These are phyloP conservation scores for Aureobasidium sp. DNA, from an alignment of 2,329 filamentous ascomycete genomes.

Conservation along the genomic window DNA sequence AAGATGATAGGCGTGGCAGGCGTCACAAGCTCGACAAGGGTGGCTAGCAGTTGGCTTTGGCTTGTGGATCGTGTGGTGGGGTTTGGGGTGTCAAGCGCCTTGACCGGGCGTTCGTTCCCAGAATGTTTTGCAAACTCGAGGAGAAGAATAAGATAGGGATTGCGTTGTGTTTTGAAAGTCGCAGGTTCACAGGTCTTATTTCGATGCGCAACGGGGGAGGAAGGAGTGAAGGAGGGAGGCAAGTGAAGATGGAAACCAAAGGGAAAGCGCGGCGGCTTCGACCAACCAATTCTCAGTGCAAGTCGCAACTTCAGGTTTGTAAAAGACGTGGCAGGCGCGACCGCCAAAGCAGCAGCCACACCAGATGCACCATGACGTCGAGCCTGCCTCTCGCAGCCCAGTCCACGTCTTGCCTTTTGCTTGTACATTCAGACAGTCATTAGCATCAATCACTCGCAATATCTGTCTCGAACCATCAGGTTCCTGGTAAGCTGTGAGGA, in stretches of 20 bases:
- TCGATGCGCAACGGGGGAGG: background rate
- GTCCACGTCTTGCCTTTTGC: background rate
- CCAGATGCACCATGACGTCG: background rate
- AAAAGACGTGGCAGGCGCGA: slow-evolving; percentile 3
- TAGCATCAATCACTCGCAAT: background rate
- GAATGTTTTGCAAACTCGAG: background rate
- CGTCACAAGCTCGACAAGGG: slow-evolving; percentile 3
- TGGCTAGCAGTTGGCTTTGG: background rate
- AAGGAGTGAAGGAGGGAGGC: background rate
- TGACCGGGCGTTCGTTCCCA: background rate
- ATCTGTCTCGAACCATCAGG: background rate
- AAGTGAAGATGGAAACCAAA: background rate
- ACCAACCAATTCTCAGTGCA: background rate
- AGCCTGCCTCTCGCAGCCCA: background rate
- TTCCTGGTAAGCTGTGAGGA: background rate
- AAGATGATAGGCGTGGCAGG: background rate
- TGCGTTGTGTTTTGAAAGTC: background rate
- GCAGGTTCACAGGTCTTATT: background rate
- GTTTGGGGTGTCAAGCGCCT: background rate
- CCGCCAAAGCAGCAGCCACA: background rate
- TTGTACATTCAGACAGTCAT: background rate
- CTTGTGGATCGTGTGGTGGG: slow-evolving; percentile 5
- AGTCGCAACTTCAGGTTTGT: slow-evolving; percentile 3
- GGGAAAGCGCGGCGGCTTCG: background rate
- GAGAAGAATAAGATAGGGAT: slow-evolving; percentile 3